phyloP scores from a whole-genome alignment of 371 early-diverging fungal species.

The Nematocida displodere region DNA sequence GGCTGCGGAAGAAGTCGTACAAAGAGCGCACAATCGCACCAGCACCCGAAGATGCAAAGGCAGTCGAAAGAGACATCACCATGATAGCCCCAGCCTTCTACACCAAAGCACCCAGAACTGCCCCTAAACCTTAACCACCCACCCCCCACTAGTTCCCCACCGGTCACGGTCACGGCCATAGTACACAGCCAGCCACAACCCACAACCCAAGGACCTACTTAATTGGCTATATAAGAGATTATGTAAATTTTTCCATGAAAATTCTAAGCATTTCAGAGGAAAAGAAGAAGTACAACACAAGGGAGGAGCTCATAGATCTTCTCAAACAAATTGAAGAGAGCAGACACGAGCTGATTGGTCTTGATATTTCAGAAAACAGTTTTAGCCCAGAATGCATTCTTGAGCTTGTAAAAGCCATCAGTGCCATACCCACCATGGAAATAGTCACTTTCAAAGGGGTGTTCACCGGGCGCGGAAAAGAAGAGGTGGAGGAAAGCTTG shows the following conservation, averaged over 20 bases:
- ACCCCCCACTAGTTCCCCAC: neutral
- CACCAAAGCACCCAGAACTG: neutral
- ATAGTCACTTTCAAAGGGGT: constrained; percentile 53
- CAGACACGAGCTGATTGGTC: constrained; percentile 31
- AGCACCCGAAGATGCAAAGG: neutral
- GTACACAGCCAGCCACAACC: too few species aligned
- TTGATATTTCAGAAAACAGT: constrained; percentile 61
- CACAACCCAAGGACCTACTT: too few species aligned
- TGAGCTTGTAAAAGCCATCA: constrained; percentile 49
- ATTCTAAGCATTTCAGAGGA: constrained; percentile 58
- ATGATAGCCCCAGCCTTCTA: neutral
- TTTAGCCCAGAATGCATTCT: constrained; percentile 60
- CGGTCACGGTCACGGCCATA: neutral
- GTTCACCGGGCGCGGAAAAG: constrained; percentile 55
- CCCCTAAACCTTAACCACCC: neutral
- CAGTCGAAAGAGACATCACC: neutral
- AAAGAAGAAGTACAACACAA: constrained; percentile 59
- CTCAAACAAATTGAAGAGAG: constrained; percentile 34
- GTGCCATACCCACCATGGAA: constrained; percentile 46
- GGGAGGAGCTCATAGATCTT: constrained; percentile 52
- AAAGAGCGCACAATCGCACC: too few species aligned
- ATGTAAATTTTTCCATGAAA: constrained; percentile 49
- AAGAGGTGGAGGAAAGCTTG: constrained; percentile 57
- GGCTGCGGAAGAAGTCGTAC: neutral
- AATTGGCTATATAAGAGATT: too few species aligned